phyloP scores from a whole-genome alignment of 2,329 filamentous ascomycete genomes.

The Aspergillus sergii region DNA sequence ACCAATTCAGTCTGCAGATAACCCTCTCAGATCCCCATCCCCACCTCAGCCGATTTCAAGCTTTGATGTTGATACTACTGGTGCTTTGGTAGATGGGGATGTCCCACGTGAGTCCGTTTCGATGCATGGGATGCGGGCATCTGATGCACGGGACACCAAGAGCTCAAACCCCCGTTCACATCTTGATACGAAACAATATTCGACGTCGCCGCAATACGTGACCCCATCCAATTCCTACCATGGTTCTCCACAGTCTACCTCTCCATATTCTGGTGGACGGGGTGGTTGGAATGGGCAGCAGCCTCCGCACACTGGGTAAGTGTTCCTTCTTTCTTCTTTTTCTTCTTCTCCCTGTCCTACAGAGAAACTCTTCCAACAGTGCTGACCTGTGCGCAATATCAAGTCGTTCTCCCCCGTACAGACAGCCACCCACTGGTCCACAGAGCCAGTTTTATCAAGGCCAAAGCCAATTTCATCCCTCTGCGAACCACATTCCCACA shows the following conservation, averaged over 20 bases:
- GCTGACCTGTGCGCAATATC: constrained; percentile 23
- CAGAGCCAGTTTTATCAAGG: constrained; percentile 60
- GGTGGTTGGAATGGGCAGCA: constrained; percentile 55
- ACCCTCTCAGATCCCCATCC: constrained; percentile 34
- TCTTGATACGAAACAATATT: constrained; percentile 52
- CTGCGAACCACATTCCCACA: constrained; percentile 46
- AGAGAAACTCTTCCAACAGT: not conserved
- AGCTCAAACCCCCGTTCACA: constrained; percentile 44
- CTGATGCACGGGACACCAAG: constrained; percentile 32
- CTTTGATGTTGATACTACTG: constrained; percentile 34
- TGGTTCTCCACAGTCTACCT: constrained; percentile 63
- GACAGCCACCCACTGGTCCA: constrained; percentile 57
- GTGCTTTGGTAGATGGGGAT: constrained; percentile 34
- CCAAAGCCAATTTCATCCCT: constrained; percentile 8
- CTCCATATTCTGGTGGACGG: constrained; percentile 60
- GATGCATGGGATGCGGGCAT: constrained; percentile 36
- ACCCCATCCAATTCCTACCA: constrained; percentile 59
- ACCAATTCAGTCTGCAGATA: constrained; percentile 33
- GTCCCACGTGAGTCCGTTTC: constrained; percentile 36
- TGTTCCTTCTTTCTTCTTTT: constrained; percentile 16
- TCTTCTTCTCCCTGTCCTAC: constrained; percentile 24
- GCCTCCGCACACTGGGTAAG: constrained; percentile 51
- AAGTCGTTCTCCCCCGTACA: constrained; percentile 66
- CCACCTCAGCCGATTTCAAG: constrained; percentile 36
- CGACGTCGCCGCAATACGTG: constrained; percentile 62